Evolutionary conservation across 805 yeast species (phyloP).

Genomic region (Metschnikowia dekortorum): DNA sequence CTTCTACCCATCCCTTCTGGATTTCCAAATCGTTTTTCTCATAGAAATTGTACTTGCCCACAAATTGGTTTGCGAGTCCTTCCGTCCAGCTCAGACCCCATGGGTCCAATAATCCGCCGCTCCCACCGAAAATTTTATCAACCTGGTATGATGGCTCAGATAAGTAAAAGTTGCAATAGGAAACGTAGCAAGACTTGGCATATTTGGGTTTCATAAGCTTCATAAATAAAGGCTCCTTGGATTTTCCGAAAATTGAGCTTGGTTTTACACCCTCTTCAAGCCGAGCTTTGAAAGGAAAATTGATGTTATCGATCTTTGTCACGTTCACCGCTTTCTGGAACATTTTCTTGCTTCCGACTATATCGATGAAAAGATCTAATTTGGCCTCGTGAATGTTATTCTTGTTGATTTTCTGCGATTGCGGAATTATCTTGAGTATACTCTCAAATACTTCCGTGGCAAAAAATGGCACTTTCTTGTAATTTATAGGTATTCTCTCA

Average conservation of each 20-base stretch:
- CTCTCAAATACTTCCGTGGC: slow-evolving; percentile 35
- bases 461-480: slow-evolving; percentile 35
- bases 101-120: slow-evolving; percentile 23
- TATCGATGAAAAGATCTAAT: slow-evolving; percentile 36
- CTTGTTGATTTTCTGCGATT: slow-evolving; percentile 17
- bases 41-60: slow-evolving; percentile 30
- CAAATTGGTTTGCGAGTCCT: slow-evolving; percentile 26
- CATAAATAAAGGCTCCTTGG: slow-evolving; percentile 29
- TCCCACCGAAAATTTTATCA: slow-evolving; percentile 23
- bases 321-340: slow-evolving; percentile 30
- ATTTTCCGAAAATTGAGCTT: slow-evolving; percentile 21
- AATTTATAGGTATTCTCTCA: slow-evolving; percentile 29
- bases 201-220: slow-evolving; percentile 37
- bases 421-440: slow-evolving; percentile 22
- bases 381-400: slow-evolving; percentile 24
- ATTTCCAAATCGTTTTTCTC: slow-evolving; percentile 28
- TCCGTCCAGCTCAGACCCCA: slow-evolving; percentile 36
- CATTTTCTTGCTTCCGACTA: slow-evolving; percentile 36
- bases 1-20: slow-evolving; percentile 29
- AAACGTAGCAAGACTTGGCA: slow-evolving; percentile 28
- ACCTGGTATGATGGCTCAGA: slow-evolving; percentile 32
- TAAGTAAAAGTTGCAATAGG: slow-evolving; percentile 30
- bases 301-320: slow-evolving; percentile 25
- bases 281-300: slow-evolving; percentile 25
- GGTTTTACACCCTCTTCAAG: slow-evolving; percentile 10